Percentiles rank a stretch among this genome's conserved stretches.
Conservation (phyloP, 2,329 filamentous ascomycete species). For the Colletotrichum sp. region DNA sequence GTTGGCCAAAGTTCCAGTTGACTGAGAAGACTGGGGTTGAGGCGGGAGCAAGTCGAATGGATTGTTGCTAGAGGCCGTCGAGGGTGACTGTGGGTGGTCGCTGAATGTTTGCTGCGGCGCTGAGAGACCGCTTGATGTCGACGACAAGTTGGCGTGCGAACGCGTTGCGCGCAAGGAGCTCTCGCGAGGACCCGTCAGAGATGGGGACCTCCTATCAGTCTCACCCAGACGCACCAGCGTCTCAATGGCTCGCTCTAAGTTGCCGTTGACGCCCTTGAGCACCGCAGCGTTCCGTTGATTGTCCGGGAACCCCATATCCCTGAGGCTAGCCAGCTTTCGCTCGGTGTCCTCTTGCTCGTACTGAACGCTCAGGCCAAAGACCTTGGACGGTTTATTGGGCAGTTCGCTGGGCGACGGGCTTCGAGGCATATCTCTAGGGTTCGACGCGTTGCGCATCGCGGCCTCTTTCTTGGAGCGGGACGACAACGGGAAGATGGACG, state of each 20-base stretch:
- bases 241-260: slow-evolving; percentile 86
- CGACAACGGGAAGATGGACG: slow-evolving; percentile 71
- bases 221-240: slow-evolving; percentile 84
- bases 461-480: slow-evolving; percentile 64
- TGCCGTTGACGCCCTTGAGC: slow-evolving; percentile 82
- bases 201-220: slow-evolving; percentile 51
- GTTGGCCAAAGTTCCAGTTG: slow-evolving; percentile 65
- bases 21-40: slow-evolving; percentile 68
- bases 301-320: slow-evolving; percentile 92
- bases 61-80: slow-evolving; percentile 67
- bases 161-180: slow-evolving; percentile 52
- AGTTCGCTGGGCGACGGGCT: slow-evolving; percentile 41
- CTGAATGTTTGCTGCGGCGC: slow-evolving; percentile 28
- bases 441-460: slow-evolving; percentile 27
- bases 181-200: slow-evolving; percentile 51
- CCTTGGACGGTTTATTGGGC: slow-evolving; percentile 68
- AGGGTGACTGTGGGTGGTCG: slow-evolving; percentile 36
- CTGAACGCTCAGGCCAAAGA: slow-evolving; percentile 73
- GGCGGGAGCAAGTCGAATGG: slow-evolving; percentile 67
- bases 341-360: slow-evolving; percentile 67
- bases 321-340: slow-evolving; percentile 75
- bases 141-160: slow-evolving; percentile 57
- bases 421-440: slow-evolving; percentile 29
- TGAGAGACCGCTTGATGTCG: slow-evolving; percentile 40
- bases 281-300: slow-evolving; percentile 81